phyloP scores from a whole-genome alignment of 2,329 filamentous ascomycete genomes.

The Arachnomyces sp. region DNA sequence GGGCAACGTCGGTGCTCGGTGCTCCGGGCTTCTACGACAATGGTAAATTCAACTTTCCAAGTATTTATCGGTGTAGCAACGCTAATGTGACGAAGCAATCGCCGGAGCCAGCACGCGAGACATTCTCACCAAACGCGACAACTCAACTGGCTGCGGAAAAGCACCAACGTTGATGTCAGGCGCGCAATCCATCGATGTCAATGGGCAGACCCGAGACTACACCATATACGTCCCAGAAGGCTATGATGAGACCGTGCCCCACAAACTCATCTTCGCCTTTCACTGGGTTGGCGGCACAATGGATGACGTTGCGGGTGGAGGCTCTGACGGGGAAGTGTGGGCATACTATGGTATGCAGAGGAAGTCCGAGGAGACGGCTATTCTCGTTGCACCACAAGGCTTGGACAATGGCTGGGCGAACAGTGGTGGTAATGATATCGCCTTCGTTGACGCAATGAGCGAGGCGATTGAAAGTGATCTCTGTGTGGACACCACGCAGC shows the following conservation, averaged over 20 bases:
- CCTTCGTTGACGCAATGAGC: slow-evolving; percentile 34
- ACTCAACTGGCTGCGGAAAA: slow-evolving; percentile 1
- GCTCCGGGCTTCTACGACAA: too few relatives aligned
- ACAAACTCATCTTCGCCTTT: slow-evolving; percentile 36
- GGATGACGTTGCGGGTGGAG: slow-evolving; percentile 27
- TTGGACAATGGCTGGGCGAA: slow-evolving; percentile 38
- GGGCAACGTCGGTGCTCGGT: too few relatives aligned
- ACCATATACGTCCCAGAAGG: slow-evolving; percentile 32
- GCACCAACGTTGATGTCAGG: slow-evolving; percentile 14
- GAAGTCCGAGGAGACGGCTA: slow-evolving; percentile 30
- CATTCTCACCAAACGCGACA: too few relatives aligned
- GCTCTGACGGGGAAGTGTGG: slow-evolving; percentile 19
- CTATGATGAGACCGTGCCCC: slow-evolving; percentile 32
- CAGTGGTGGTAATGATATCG: slow-evolving; percentile 33
- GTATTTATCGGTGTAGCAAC: too few relatives aligned
- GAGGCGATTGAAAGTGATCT: slow-evolving; percentile 31
- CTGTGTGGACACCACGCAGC: slow-evolving; percentile 35
- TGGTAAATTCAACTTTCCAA: too few relatives aligned
- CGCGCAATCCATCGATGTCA: slow-evolving; percentile 28
- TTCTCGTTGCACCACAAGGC: slow-evolving; percentile 39
- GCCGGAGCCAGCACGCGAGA: too few relatives aligned
- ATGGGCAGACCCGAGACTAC: slow-evolving; percentile 32
- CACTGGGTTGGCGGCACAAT: slow-evolving; percentile 37
- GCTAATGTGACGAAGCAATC: too few relatives aligned
- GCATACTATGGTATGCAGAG: slow-evolving; percentile 35